Evolutionary conservation across 345 rosid species (phyloP), one percentile per base, ranked within the genome.

Genomic region (Bruguiera gymnorhiza): DNA sequence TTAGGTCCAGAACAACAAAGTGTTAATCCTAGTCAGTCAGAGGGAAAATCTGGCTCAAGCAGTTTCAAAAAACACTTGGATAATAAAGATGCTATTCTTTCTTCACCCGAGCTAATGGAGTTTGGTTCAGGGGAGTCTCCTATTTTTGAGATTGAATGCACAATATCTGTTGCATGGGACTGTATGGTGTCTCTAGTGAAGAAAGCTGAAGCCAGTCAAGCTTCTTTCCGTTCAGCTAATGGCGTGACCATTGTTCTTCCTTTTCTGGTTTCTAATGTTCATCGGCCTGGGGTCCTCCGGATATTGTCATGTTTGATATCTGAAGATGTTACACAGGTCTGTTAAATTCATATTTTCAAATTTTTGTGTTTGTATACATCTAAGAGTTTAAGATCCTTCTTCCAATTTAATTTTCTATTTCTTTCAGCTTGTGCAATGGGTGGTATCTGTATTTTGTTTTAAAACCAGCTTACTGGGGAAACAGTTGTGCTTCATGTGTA

Each of bases 171-270:
- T 76, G 97, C 89, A 39, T 96, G 99, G 99, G 99, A 96, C 81
- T 92, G 97, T 72, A 46, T 96, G 93, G 85, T 89, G 66, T 87
- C 97, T 77, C 80, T 96, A 75, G 64, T 96, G 74, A 96, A 92
- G 92, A 96, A 88, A 87, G 84, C 99, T 75, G 99, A 96, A 83
- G 86, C 86, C 58, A 89, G 78, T 79, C 99, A 96, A 79, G 80
- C 96, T 58, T 79, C 97, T 58, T 92, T 96, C 73, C 90, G 99
- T 34, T 84, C 93, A 16, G 89, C 97, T 70, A 88, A 90, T 79
- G 99, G 99, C 62, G 86, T 92, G 76, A 77, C 87, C 37, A 75
- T 84, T 59, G 80, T 96, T 81, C 97, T 96, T 63, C 98, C 99
- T 31, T 96, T 96, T 71, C 70, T 96, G 82, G 93, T 84, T 67